Percentiles rank a stretch among this genome's conserved stretches.
phyloP scores from a whole-genome alignment of 768 basidiomycete genomes.

The Gelatoporia subvermispora region DNA sequence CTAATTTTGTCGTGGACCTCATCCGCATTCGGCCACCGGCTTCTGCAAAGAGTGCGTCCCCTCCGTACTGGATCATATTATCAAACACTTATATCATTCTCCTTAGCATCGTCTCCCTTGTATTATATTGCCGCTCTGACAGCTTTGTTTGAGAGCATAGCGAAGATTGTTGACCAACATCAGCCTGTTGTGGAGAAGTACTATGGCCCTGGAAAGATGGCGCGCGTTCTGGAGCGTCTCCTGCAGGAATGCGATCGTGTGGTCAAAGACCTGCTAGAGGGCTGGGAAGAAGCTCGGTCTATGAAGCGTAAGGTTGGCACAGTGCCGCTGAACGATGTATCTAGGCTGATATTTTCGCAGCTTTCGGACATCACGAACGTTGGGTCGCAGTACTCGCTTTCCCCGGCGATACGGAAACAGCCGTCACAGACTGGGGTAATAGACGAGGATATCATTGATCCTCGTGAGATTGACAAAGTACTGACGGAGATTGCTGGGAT shows the following conservation, averaged over 20 bases:
- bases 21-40: conserved; percentile 75
- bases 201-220: conserved; percentile 89
- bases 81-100: conserved; percentile 4
- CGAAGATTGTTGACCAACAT: conserved; percentile 95
- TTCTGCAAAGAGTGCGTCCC: conserved; percentile 70
- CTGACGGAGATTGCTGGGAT: conserved; percentile 87
- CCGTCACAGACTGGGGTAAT: background rate
- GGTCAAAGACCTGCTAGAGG: conserved; percentile 63
- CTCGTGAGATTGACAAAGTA: conserved; percentile 86
- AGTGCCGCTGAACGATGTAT: background rate
- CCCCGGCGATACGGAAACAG: conserved; percentile 22
- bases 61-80: conserved; percentile 7
- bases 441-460: conserved; percentile 66
- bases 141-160: conserved; percentile 90
- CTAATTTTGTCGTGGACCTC: conserved; percentile 87
- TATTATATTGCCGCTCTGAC: conserved; percentile 91
- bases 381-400: conserved; percentile 27
- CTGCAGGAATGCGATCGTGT: conserved; percentile 86
- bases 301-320: conserved; percentile 69
- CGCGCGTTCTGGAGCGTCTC: conserved; percentile 65
- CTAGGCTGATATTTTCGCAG: background rate
- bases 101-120: conserved; percentile 79
- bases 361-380: conserved; percentile 7
- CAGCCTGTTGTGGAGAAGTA: conserved; percentile 98
- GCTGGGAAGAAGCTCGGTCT: conserved; percentile 89